Conservation (phyloP, 2,329 filamentous ascomycete genomes). For the Talaromyces sp. region DNA sequence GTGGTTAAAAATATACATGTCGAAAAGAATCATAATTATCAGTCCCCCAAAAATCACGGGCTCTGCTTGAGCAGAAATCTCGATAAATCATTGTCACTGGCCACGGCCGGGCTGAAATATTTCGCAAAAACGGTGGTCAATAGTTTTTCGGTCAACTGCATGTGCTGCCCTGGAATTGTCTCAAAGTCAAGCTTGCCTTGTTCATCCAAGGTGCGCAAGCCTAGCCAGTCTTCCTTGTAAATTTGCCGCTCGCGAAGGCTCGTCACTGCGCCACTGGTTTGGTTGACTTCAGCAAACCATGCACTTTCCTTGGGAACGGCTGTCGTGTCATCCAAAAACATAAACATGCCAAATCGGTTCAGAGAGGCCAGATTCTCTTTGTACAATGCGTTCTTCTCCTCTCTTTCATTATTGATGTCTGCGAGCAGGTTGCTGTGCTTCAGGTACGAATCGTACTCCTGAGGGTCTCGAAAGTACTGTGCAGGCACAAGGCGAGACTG, state of each 20-base stretch:
- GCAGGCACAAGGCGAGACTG: slow-evolving; percentile 81
- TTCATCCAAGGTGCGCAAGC: slow-evolving; percentile 70
- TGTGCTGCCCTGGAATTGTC: slow-evolving; percentile 71
- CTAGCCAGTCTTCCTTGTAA: slow-evolving; percentile 92
- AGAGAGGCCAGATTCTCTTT: slow-evolving; percentile 63
- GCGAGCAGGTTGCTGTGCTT: slow-evolving; percentile 81
- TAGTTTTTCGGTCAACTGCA: slow-evolving; percentile 65
- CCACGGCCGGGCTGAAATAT: slow-evolving; percentile 37
- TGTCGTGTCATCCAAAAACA: slow-evolving; percentile 81
- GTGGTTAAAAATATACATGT: neutral
- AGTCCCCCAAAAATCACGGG: neutral
- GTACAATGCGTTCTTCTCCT: slow-evolving; percentile 67
- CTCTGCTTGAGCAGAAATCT: slow-evolving; percentile 5
- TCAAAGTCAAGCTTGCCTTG: slow-evolving; percentile 74
- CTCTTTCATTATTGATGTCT: slow-evolving; percentile 91
- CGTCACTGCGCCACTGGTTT: slow-evolving; percentile 56
- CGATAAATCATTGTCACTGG: slow-evolving; percentile 14
- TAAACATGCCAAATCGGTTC: slow-evolving; percentile 78
- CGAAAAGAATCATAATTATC: neutral
- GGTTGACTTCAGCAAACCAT: slow-evolving; percentile 86
- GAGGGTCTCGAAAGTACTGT: slow-evolving; percentile 81
- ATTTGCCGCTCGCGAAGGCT: slow-evolving; percentile 63
- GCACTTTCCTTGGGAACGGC: slow-evolving; percentile 85
- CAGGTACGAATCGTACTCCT: slow-evolving; percentile 67
- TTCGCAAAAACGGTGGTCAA: slow-evolving; percentile 59